Conservation (phyloP, 2,329 filamentous ascomycete genomes). For the Fusarium agapanthi region DNA sequence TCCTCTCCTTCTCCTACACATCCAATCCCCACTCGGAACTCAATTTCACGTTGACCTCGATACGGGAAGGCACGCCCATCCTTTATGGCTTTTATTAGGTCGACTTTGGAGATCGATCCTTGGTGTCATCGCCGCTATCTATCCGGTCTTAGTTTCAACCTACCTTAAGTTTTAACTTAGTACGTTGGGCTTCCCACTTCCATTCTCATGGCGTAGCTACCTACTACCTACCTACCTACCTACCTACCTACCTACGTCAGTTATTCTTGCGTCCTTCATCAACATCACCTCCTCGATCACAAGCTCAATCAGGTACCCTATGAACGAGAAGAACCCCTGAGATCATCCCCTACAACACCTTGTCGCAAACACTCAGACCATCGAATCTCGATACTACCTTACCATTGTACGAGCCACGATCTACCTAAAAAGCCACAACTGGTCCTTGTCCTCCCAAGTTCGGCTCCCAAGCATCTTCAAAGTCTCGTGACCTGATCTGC, state of each 20-base stretch:
- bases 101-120: constrained; percentile 8
- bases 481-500: constrained; percentile 33
- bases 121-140: constrained; percentile 28
- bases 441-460: constrained; percentile 28
- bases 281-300: constrained; percentile 11
- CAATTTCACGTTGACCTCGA: not conserved
- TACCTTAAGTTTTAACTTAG: constrained; percentile 4
- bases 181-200: constrained; percentile 19
- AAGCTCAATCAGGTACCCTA: not conserved
- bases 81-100: not conserved
- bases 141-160: constrained; percentile 22
- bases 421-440: constrained; percentile 18
- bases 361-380: not conserved
- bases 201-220: constrained; percentile 2
- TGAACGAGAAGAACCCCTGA: not conserved
- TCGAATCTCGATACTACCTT: not conserved
- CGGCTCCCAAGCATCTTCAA: constrained; percentile 9
- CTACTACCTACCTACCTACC: not conserved
- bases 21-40: not conserved
- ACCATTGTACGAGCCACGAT: constrained; percentile 14
- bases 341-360: not conserved
- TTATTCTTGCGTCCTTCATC: constrained; percentile 26
- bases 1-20: not conserved
- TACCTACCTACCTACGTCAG: not conserved
- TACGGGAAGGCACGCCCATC: constrained; percentile 8